Base-by-base conservation (phyloP, 1,284 basidiomycete species). In the Marasmius tenuissimus region DNA sequence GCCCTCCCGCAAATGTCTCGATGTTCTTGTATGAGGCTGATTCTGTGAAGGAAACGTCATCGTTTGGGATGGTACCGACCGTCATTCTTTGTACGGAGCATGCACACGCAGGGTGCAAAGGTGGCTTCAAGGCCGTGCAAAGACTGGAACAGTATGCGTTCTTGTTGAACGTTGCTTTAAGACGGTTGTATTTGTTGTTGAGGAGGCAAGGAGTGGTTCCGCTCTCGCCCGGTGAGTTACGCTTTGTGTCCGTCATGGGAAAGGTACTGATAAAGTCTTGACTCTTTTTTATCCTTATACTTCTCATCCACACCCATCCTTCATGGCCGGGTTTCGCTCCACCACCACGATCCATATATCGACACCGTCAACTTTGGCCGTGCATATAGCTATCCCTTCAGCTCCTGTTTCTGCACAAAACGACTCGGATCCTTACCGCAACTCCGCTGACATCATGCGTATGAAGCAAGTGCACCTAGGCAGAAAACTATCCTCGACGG, bases 91-190 rank as follows among this genome's bases (percentile, higher is more conserved):
- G 97, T 75, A 84, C 82, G 8, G 86, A 90, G n/a, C 94, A 92
- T 78, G 89, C 83, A 45, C 86, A 85, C 71, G 71, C 72, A 58
- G 82, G 82, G 3, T 92, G 89, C 68, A 79, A 87, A 52, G 70
- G 78, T 20, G 96, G 96, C 9, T 98, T 99, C 76, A 91, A 94
- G 72, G 84, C 92, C 14, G 97, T 98, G 16, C 95, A 96, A 58
- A 84, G 97, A 63, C 78, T 99, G 67, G 97, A 99, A 79, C 97
- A 99, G 74, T 99, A 98, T 75, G 93, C 97, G 0, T 99, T 97
- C 81, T 77, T 99, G 63, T 80, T 99, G 59, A 96, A 98, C 69
- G 97, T 99, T 18, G 97, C 97, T 4, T 82, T 99, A 60, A 86
- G 96, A 66, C 85, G 97, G 69, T 80, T 99, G 59, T 98, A 96